Percentiles rank a stretch among this genome's conserved stretches.
Evolutionary conservation across 1,139 yeast species (phyloP).

Genomic region (Arxiozyma slooffiae): DNA sequence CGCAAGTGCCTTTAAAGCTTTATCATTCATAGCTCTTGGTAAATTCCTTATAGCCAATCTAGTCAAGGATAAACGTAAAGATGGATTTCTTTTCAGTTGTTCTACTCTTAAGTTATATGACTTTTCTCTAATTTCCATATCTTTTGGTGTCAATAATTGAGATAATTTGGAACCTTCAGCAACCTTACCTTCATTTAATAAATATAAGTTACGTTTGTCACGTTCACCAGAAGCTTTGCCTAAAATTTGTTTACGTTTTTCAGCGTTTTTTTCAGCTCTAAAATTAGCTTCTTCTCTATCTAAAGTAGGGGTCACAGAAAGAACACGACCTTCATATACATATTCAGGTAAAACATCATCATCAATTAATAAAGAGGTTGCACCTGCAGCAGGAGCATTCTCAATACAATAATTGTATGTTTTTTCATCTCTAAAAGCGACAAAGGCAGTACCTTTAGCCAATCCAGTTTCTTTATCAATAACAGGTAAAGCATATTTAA

Average conservation of each 20-base stretch:
- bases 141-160: constrained; percentile 53
- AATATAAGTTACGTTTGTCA: constrained; percentile 76
- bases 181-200: constrained; percentile 90
- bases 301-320: constrained; percentile 75
- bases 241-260: constrained; percentile 59
- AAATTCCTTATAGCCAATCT: constrained; percentile 88
- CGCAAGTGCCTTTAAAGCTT: constrained; percentile 81
- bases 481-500: constrained; percentile 88
- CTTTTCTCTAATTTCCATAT: constrained; percentile 79
- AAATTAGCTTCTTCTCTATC: constrained; percentile 76
- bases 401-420: constrained; percentile 60
- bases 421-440: constrained; percentile 60
- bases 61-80: constrained; percentile 81
- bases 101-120: constrained; percentile 80
- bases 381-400: constrained; percentile 68
- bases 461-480: constrained; percentile 75
- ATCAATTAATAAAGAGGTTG: constrained; percentile 74
- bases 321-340: constrained; percentile 85
- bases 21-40: constrained; percentile 85
- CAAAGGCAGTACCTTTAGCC: constrained; percentile 92
- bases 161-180: constrained; percentile 75
- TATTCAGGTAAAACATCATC: constrained; percentile 86
- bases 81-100: constrained; percentile 82
- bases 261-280: constrained; percentile 64
- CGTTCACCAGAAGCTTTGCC: constrained; percentile 75